Evolutionary conservation across 305 asterid genomes (phyloP), one percentile per base, ranked within the genome.

Genomic region (Fraxinus velutina): DNA sequence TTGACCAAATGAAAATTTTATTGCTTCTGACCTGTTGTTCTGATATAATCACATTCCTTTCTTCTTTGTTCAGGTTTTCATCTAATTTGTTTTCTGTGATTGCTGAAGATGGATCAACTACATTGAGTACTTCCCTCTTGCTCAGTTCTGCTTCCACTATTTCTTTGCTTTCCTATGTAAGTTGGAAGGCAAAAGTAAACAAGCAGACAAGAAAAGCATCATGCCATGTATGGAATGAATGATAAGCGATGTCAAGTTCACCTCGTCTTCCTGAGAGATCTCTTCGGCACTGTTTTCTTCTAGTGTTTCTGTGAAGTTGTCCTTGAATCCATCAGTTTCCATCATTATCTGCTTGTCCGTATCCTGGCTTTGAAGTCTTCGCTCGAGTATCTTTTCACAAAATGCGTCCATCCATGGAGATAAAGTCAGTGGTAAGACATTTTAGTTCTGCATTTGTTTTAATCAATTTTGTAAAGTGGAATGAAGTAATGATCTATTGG

Each of bases 21-120:
- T 64, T 64, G 73, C 73, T 64, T 10, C 73, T 24, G 6, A 66
- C 73, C 73, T 66, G 33, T 66, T 66, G 73, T 66, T 66, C 73
- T 22, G 33, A 66, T 66, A 66, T 27, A 66, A 66, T 66, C 32
- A 27, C 36, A 9, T 66, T 27, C 29, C 34, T 27, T 66, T 66
- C 73, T 13, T n/a, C 62, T 52, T 52, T n/a, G 22, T 52, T n/a
- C 22, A 52, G 62, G 9, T 22, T 24, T 24, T 27, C 34, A 66
- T 66, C 19, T 10, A 27, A 27, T 66, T 66, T 66, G 30, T 27
- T 66, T 66, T 66, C 73, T 66, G 34, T 9, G 29, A 3, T 27
- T 66, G 36, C 73, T 8, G 73, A 9, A 66, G 73, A 0, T 66
- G 73, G 73, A 66, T 19, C 15, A 2, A 24, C 73, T 66, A 27